Base-by-base conservation (phyloP, 179 eudicot species). In the Carnegiea gigantea region DNA sequence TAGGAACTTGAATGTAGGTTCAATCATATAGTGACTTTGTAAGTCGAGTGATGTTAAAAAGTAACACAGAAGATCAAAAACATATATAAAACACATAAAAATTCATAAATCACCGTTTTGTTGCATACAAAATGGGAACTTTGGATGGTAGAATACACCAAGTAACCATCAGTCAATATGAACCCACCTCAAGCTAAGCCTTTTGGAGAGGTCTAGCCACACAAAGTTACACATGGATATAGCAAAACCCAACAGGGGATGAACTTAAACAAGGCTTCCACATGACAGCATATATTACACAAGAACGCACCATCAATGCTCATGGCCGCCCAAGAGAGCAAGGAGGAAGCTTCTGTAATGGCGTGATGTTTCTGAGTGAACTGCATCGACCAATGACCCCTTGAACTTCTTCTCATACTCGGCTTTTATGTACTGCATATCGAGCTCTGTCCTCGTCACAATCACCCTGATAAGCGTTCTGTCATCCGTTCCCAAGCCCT, bases 401-500 rank as follows among this genome's bases (percentile, higher is more conserved):
- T 85, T 84, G 57, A 83, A 78, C 67, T 86, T 84, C 86, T 85
- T 89, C 51, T 77, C 84, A 81, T 90, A 90, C 82, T 89, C 93
- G 0, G 87, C 86, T 76, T 89, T 90, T 17, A 90, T 90, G 74
- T 86, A 86, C 75, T 89, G 89, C 98, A 92, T 86, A 75, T 93
- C 98, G 6, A 93, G 83, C 86, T 95, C 97, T 7, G 94, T 86
- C 81, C 98, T 88, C 71, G 96, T 89, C 76, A 92, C 92, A 23
- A 92, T 88, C 38, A 95, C 87, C 82, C 97, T 86, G 9, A 84
- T 87, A 26, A 93, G 90, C 38, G 93, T 88, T 17, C 91, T 60
- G 71, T 93, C 93, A 64, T 90, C 82, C 0, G 96, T 93, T 85
- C 98, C 97, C 86, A 95, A 10, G 57, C 98, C 97, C 78, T 93